Base-by-base conservation (phyloP, 2,329 filamentous ascomycete species). In the Fusarium lyarnte region DNA sequence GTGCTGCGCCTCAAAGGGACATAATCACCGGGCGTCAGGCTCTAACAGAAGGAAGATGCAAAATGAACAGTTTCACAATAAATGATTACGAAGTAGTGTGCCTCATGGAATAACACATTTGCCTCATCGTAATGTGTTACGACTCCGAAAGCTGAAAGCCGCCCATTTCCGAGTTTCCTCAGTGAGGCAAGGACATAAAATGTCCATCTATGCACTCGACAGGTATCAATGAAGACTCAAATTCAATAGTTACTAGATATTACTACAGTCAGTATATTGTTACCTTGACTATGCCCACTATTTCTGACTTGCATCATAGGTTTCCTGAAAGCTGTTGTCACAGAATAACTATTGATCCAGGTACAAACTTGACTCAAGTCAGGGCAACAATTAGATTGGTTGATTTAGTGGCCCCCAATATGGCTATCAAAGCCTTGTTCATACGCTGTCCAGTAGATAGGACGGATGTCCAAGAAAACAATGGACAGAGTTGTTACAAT, bases 1-100 rank as follows among this genome's bases (percentile, higher is more conserved):
- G 52, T 66, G 55, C 70, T 73, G 61, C 57, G 70, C 70, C 70
- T 55, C 67, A 14, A 19, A 33, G 35, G 19, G 27, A 53, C 60
- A 70, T 64, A 62, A 53, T 46, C 25, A 17, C 25, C 70, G 66
- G 60, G 70, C 70, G 66, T 62, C 51, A 63, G 60, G 61, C 61
- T 66, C 52, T 57, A 23, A 31, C 27, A 27, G 29, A 35, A 42
- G 35, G 8, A 8, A 36, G 23, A 41, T 51, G 8, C 29, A 39
- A 36, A 38, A 47, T 39, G 43, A 46, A 27, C 12, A 35, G 47
- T 38, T 57, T 49, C n/a, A 29, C 27, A 36, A 33, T 27, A 41
- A 23, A 51, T 21, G 25, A 31, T 29, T 16, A 27, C 47, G 31
- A 45, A 27, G 36, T 43, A 19, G 5, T n/a, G 14, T 25, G 27